Conservation (phyloP, 2,329 filamentous ascomycete species). For the Botrytis deweyae region DNA sequence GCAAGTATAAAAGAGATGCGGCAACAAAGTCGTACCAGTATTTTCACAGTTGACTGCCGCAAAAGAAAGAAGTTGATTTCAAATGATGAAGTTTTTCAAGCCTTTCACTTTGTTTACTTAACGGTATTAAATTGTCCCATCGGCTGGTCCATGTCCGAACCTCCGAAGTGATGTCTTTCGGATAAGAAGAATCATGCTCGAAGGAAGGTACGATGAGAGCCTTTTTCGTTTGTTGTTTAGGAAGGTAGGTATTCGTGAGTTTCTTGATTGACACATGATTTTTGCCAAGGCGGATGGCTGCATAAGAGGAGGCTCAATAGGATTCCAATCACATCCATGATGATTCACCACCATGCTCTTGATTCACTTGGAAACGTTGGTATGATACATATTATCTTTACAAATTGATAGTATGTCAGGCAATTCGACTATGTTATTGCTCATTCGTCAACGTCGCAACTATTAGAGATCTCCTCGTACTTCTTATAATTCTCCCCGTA, state of each 20-base stretch:
- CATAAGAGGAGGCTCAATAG: not conserved
- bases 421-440: not conserved
- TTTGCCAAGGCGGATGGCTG: not conserved
- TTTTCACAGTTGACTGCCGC: not conserved
- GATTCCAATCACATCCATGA: not conserved
- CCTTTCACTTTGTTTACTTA: not conserved
- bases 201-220: not conserved
- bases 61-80: not conserved
- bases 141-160: not conserved
- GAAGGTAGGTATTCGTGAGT: not conserved
- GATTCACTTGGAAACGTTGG: no score
- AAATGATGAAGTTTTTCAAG: not conserved
- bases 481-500: constrained; percentile 45
- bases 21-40: not conserved
- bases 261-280: not conserved
- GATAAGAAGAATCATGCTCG: not conserved
- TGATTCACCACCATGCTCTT: not conserved
- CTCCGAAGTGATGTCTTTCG: not conserved
- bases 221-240: not conserved
- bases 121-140: not conserved
- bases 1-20: not conserved
- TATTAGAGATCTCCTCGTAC: constrained; percentile 34
- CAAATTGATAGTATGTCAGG: not conserved
- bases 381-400: not conserved
- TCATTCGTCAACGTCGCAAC: constrained; percentile 30